Evolutionary conservation across 2,329 filamentous ascomycete genomes (phyloP), one percentile per base, ranked within the genome.

Genomic region (Colletotrichum sp.): DNA sequence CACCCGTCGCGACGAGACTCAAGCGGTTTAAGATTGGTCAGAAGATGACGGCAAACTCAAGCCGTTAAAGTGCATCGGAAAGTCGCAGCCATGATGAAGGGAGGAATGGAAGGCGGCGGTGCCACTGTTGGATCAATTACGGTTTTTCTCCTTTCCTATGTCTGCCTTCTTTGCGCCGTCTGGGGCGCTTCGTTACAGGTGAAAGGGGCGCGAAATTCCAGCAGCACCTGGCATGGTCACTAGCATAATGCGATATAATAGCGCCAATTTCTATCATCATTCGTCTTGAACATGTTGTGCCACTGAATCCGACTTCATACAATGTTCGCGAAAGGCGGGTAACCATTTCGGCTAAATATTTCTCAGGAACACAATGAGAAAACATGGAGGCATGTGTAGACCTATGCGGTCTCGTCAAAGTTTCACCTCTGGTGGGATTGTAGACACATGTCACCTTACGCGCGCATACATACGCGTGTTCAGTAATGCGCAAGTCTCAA

Each of bases 1-100:
- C 44, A 0, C 10, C 10, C 5, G 44, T 49, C 0, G n/a, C n/a
- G 52, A 3, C 5, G 24, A 55, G 49, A n/a, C 52, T 0, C 21
- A 26, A 21, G 26, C 26, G 10, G 0, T 59, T 18, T 5, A 59
- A 28, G 3, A 18, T 59, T 18, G 55, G 55, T 1, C 55, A 59
- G 24, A 59, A 59, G 4, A 24, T 59, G 55, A 24, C 24, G 0
- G 26, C 21, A 7, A 59, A 59, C 13, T 59, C 55, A 26, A 28
- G 13, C 21, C 26, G 0, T 28, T 28, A 59, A 26, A 5, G 44
- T 8, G 10, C 44, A 13, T 49, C 44, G 10, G 18, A 39, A 39
- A 18, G 36, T 39, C 36, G 34, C 34, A 18, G 36, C 36, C 36
- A 39, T 39, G 36, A 39, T 39, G 34, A 39, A 39, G 36, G 15